Conservation (phyloP, 176 grass and related monocot genomes). For the Oryza australiensis region DNA sequence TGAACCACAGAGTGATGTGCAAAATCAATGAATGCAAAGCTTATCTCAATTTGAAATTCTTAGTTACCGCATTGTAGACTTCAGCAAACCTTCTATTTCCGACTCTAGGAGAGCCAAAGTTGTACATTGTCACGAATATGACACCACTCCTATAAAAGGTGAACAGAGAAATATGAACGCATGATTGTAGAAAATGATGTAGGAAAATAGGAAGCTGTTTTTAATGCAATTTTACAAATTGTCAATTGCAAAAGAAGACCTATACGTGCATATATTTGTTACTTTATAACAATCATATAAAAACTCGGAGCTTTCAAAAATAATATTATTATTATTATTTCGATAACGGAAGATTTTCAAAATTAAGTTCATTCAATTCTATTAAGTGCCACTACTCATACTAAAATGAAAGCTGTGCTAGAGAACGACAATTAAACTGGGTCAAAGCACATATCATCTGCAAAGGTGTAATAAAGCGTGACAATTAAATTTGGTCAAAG, state of each 20-base stretch:
- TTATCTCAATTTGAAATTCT: constrained; percentile 10
- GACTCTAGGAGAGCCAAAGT: constrained; percentile 95
- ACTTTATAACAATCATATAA: constrained; percentile 20
- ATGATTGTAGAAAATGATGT: not conserved
- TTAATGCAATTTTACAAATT: not conserved
- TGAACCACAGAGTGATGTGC: not conserved
- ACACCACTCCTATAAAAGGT: constrained; percentile 60
- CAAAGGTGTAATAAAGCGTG: not conserved
- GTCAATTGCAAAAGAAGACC: constrained; percentile 4
- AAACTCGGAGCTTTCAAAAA: not conserved
- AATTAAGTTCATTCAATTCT: not conserved
- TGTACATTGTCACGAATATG: constrained; percentile 88
- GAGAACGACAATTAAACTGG: not conserved
- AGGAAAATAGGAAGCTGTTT: not conserved
- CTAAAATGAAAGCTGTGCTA: not conserved
- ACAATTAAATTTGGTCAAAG: constrained; percentile 4
- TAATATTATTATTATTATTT: not conserved
- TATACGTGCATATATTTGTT: not conserved
- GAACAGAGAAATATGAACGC: not conserved
- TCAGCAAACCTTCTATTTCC: constrained; percentile 95
- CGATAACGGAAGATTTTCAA: not conserved
- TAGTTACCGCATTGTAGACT: constrained; percentile 88
- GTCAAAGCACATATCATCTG: not conserved
- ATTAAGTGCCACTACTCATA: not conserved
- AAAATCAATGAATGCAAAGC: not conserved